phyloP scores from a whole-genome alignment of 2,329 filamentous ascomycete species.

The Apiospora pterosperma region DNA sequence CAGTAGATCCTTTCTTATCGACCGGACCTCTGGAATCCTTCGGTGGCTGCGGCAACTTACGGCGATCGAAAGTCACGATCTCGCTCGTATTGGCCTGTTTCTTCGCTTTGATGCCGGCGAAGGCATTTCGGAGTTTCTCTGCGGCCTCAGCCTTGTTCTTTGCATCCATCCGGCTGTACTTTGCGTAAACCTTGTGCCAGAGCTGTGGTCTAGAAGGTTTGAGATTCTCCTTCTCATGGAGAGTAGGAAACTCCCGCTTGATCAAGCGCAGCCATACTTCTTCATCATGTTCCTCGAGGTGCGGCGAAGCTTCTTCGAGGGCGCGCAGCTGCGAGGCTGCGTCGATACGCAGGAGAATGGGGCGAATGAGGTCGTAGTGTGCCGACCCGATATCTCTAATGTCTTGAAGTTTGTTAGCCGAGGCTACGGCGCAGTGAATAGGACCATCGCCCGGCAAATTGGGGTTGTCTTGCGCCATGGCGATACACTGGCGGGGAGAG shows the following conservation, averaged over 20 bases:
- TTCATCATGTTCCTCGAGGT: slow-evolving; percentile 65
- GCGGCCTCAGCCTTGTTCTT: slow-evolving; percentile 55
- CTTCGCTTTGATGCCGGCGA: slow-evolving; percentile 55
- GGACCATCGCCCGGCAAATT: not conserved
- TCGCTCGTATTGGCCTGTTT: slow-evolving; percentile 55
- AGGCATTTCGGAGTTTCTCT: slow-evolving; percentile 52
- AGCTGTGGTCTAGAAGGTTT: slow-evolving; percentile 62
- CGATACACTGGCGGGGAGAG: not conserved
- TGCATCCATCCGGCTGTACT: slow-evolving; percentile 59
- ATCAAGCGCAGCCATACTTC: slow-evolving; percentile 82
- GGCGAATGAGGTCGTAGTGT: slow-evolving; percentile 61
- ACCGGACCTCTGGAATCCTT: slow-evolving; percentile 25
- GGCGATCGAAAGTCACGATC: slow-evolving; percentile 46
- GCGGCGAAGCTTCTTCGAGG: slow-evolving; percentile 73
- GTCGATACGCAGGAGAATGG: slow-evolving; percentile 69
- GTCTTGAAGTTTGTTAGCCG: slow-evolving; percentile 22
- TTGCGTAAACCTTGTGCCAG: slow-evolving; percentile 77
- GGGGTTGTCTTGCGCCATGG: not conserved
- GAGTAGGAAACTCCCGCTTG: slow-evolving; percentile 68
- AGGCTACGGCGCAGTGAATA: not conserved
- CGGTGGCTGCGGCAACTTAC: slow-evolving; percentile 40
- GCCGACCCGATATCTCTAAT: slow-evolving; percentile 71
- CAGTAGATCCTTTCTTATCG: slow-evolving; percentile 11
- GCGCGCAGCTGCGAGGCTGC: slow-evolving; percentile 70
- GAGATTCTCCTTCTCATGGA: slow-evolving; percentile 57